Evolutionary conservation across 768 basidiomycete species (phyloP), one percentile per base, ranked within the genome.

Genomic region (Suillus cothurnatus): DNA sequence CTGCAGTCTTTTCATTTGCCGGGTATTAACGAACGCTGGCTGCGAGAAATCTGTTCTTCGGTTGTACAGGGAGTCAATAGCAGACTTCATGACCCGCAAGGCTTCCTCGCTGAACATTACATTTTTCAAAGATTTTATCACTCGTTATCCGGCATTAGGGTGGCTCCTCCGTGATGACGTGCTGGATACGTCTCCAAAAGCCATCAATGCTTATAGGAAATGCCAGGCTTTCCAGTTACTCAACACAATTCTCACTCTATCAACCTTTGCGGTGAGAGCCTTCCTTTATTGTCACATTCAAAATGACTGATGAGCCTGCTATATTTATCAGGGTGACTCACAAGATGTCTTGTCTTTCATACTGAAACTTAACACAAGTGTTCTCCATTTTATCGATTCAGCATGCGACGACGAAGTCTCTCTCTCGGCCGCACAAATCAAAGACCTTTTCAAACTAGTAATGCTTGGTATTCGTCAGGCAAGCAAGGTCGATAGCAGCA

Each of bases 81-180:
- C 79, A 21, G 93, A 97, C 74, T 96, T 93, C 71, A 80, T 90
- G 65, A 87, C 86, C 7, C 86, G 93, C 65, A 97, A 97, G 79
- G 85, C 87, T 52, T 95, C 94, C 4, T 81, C 85, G 34, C 82
- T 96, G 53, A 89, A 90, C 70, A 74, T 85, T 6, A 77, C 74
- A 55, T 95, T 95, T 80, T 90, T 98, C 81, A 82, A 87, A 56
- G 92, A 94, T 62, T 91, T 92, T 73, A 81, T 91, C 65, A 83
- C 84, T 23, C 87, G 91, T 45, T 85, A 85, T 75, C 88, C 92
- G 0, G 63, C 74, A 4, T 77, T 82, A 17, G 92, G 85, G 23
- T 95, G 94, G 92, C 73, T 68, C 41, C 75, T 95, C 26, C 85
- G 88, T 12, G 74, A 81, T 21, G 81, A 85, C 63, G 73, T 97